Conservation (phyloP, 1,139 yeast species). For the Meyerozyma elateridarum region DNA sequence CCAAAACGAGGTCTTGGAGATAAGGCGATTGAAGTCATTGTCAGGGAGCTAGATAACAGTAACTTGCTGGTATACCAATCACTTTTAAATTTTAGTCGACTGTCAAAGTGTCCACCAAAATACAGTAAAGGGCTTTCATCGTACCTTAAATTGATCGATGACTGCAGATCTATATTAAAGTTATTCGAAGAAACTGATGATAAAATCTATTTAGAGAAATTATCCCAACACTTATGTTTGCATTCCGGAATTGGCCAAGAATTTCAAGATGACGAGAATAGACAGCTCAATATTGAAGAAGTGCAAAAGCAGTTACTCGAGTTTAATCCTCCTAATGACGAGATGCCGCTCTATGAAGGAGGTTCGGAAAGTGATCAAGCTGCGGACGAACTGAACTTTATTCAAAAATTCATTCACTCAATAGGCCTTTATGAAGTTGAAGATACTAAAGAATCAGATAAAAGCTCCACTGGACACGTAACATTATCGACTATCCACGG, state of each 20-base stretch:
- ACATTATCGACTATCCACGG: slow-evolving; percentile 78
- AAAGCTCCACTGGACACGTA: slow-evolving; percentile 21
- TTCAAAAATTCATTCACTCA: slow-evolving; percentile 54
- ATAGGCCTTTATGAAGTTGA: slow-evolving; percentile 50
- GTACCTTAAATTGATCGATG: slow-evolving; percentile 28
- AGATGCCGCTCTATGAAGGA: slow-evolving; percentile 20
- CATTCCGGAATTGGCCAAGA: slow-evolving; percentile 32
- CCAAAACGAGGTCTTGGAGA: slow-evolving; percentile 76
- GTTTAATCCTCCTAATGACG: slow-evolving; percentile 49
- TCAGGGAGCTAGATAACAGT: slow-evolving; percentile 9
- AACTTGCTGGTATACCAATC: background rate
- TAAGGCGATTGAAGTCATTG: slow-evolving; percentile 42
- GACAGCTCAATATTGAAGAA: slow-evolving; percentile 38
- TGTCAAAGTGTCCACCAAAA: slow-evolving; percentile 11
- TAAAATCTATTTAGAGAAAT: background rate
- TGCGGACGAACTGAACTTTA: slow-evolving; percentile 21
- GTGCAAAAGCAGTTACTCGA: slow-evolving; percentile 39
- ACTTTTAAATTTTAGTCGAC: background rate
- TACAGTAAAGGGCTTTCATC: slow-evolving; percentile 15
- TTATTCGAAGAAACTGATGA: slow-evolving; percentile 7
- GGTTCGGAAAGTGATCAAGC: slow-evolving; percentile 17
- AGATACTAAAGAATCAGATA: slow-evolving; percentile 10
- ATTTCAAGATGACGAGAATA: slow-evolving; percentile 22
- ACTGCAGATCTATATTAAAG: slow-evolving; percentile 17
- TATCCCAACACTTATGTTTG: slow-evolving; percentile 15